Percentiles rank a stretch among this genome's conserved stretches.
Evolutionary conservation across 75 land plant genomes (phyloP).

Genomic region (Ceratopteris richardii): DNA sequence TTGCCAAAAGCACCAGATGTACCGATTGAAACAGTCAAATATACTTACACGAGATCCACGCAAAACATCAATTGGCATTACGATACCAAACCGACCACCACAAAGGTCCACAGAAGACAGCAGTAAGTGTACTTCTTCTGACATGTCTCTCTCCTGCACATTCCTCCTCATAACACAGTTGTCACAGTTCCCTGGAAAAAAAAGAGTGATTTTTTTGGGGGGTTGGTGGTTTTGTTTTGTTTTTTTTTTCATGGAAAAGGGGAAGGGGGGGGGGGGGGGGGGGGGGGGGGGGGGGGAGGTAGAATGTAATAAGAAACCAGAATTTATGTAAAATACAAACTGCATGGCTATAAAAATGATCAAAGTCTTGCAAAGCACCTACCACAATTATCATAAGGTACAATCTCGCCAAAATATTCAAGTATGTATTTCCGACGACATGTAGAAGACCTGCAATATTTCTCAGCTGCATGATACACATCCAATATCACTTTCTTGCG

Average conservation of each 20-base stretch:
- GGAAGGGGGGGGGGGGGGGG: too few relatives aligned
- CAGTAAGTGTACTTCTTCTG: conserved; percentile 49
- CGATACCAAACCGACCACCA: conserved; percentile 66
- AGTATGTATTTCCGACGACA: conserved; percentile 64
- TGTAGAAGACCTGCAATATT: conserved; percentile 42
- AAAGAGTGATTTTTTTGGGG: too few relatives aligned
- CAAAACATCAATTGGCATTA: conserved; percentile 70
- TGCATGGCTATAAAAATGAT: not conserved
- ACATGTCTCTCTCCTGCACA: conserved; percentile 38
- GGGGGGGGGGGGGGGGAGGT: too few relatives aligned
- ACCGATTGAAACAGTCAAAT: not conserved
- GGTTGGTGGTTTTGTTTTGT: too few relatives aligned
- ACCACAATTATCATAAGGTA: conserved; percentile 47
- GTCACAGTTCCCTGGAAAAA: conserved; percentile 69
- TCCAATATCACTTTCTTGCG: conserved; percentile 55
- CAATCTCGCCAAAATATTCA: conserved; percentile 68
- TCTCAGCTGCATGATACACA: conserved; percentile 58
- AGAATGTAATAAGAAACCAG: not conserved
- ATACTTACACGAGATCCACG: conserved; percentile 70
- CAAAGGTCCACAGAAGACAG: conserved; percentile 52
- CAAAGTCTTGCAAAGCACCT: conserved; percentile 1
- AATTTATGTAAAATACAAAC: not conserved
- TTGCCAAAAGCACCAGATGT: too few relatives aligned
- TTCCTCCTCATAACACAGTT: conserved; percentile 41
- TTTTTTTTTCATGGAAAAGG: too few relatives aligned